Conservation (phyloP, 1,284 basidiomycete genomes). For the Mixia osmundae region DNA sequence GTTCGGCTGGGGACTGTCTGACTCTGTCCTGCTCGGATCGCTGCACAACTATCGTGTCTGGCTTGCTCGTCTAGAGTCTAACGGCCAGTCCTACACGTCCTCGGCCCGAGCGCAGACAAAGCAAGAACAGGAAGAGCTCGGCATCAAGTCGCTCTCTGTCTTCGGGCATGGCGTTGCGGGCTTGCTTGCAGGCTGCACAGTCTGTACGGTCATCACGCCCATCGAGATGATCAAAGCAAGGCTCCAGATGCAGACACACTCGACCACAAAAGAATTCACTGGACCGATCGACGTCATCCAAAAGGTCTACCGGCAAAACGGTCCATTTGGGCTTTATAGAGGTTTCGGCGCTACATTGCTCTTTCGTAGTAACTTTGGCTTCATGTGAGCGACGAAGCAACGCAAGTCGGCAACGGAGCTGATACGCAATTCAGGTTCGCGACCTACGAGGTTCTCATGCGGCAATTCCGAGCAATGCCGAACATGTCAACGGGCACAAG, state of each 20-base stretch:
- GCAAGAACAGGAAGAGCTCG: constrained; percentile 4
- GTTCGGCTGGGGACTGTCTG: constrained; percentile 48
- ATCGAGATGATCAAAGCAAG: constrained; percentile 47
- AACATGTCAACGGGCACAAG: constrained; percentile 31
- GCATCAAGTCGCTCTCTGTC: constrained; percentile 19
- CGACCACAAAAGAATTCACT: constrained; percentile 21
- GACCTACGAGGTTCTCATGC: constrained; percentile 19
- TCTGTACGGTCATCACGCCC: constrained; percentile 42
- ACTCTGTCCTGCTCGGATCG: constrained; percentile 47
- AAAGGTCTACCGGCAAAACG: constrained; percentile 19
- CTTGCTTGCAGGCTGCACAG: constrained; percentile 48
- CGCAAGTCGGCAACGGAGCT: no score
- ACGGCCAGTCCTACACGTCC: no score
- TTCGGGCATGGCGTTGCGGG: constrained; percentile 43
- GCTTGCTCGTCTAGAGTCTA: constrained; percentile 22
- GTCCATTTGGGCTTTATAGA: constrained; percentile 6
- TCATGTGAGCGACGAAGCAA: no score
- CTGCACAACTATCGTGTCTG: constrained; percentile 32
- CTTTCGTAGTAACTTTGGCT: constrained; percentile 21
- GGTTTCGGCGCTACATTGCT: constrained; percentile 20
- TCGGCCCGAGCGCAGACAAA: constrained; percentile 29
- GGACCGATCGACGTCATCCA: constrained; percentile 21
- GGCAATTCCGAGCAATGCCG: constrained; percentile 20
- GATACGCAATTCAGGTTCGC: constrained; percentile 21
- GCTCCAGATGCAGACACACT: constrained; percentile 46